Percentiles rank a stretch among this genome's conserved stretches.
Evolutionary conservation across 2,329 filamentous ascomycete species (phyloP).

Genomic region (Talaromyces sp.): DNA sequence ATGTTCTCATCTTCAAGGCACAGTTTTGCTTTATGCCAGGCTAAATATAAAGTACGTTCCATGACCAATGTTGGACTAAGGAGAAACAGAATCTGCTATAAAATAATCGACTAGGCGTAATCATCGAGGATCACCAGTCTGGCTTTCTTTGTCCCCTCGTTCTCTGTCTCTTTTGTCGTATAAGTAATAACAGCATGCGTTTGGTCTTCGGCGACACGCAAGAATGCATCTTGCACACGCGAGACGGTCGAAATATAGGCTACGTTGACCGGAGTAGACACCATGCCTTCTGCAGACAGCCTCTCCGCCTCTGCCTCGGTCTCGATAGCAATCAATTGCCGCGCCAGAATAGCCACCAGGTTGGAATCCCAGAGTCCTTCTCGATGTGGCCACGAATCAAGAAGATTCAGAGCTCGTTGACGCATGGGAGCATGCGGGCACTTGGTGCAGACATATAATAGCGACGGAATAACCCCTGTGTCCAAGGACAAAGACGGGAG

Average conservation of each 20-base stretch:
- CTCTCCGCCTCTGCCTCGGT: conserved; percentile 2
- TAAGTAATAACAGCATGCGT: conserved; percentile 5
- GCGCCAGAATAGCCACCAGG: conserved; percentile 24
- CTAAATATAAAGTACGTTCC: no score
- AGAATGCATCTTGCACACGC: neutral
- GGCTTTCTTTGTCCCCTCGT: neutral
- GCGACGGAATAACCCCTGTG: conserved; percentile 26
- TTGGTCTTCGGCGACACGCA: conserved; percentile 1
- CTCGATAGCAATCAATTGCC: conserved; percentile 22
- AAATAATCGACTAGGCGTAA: neutral
- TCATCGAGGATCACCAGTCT: neutral
- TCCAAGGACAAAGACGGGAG: conserved; percentile 20
- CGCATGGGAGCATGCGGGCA: conserved; percentile 23
- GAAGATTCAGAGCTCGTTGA: conserved; percentile 22
- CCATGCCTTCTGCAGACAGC: neutral
- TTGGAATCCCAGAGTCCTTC: conserved; percentile 34
- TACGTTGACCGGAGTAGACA: neutral
- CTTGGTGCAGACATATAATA: conserved; percentile 29
- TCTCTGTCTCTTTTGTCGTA: neutral
- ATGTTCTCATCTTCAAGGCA: no score
- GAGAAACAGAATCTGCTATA: neutral
- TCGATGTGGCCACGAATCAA: conserved; percentile 26
- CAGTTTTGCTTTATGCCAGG: no score
- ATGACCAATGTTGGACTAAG: no score
- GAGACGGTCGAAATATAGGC: conserved; percentile 1